Conservation (phyloP, 2,329 filamentous ascomycete species). For the Fusarium duplospermum region DNA sequence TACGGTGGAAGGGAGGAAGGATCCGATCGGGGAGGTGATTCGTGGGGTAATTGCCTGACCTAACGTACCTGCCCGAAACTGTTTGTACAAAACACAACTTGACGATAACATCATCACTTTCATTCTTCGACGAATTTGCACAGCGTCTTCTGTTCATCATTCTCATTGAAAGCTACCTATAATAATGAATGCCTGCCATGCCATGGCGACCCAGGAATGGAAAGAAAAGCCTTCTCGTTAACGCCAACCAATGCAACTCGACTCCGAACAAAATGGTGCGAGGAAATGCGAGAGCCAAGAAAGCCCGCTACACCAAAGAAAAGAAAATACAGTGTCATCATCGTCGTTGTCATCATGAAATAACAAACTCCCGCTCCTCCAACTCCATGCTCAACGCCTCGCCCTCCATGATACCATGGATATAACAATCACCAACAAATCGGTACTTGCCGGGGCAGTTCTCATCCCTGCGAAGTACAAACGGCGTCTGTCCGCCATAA, state of each 20-base stretch:
- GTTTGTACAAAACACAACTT: not conserved
- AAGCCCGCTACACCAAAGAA: not conserved
- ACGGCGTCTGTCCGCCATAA: conserved; percentile 9
- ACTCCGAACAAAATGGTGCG: not conserved
- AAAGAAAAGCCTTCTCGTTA: not conserved
- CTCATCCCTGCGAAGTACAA: conserved; percentile 5
- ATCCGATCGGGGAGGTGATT: conserved; percentile 23
- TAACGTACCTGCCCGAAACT: not conserved
- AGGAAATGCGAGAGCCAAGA: not conserved
- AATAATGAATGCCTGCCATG: not conserved
- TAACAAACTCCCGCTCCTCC: conserved; percentile 12
- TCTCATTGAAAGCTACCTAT: not conserved
- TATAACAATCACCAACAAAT: conserved; percentile 10
- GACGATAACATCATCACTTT: not conserved
- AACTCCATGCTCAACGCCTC: conserved; percentile 11
- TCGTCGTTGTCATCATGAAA: conserved; percentile 1
- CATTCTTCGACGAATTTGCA: not conserved
- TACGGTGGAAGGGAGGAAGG: conserved; percentile 75
- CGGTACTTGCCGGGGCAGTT: conserved; percentile 4
- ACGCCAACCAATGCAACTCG: conserved; percentile 6
- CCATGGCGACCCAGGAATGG: not conserved
- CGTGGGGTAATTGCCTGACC: not conserved
- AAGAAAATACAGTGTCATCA: not conserved
- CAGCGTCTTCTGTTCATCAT: not conserved
- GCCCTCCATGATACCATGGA: conserved; percentile 13